These are phyloP conservation scores for Lachnum nothofagi DNA, from an alignment of 2,329 filamentous ascomycete genomes.

Conservation along the genomic window DNA sequence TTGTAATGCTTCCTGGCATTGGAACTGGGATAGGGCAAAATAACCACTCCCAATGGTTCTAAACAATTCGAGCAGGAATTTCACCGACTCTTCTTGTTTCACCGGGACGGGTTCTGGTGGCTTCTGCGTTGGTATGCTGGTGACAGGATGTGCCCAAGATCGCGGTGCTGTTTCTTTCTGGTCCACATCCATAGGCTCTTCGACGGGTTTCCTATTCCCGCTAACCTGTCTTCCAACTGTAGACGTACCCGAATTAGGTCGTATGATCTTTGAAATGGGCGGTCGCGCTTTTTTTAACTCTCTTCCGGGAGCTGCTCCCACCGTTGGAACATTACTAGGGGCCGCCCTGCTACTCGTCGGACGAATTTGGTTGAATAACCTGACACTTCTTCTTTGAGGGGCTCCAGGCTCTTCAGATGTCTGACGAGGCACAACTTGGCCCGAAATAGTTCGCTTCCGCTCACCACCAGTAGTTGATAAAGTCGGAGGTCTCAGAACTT, in stretches of 20 bases:
- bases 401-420: slow-evolving; percentile 57
- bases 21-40: slow-evolving; percentile 71
- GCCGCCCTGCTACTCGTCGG: slow-evolving; percentile 42
- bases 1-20: slow-evolving; percentile 70
- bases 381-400: slow-evolving; percentile 65
- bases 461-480: slow-evolving; percentile 44
- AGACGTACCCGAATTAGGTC: slow-evolving; percentile 60
- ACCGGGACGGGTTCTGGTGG: slow-evolving; percentile 45
- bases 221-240: slow-evolving; percentile 83
- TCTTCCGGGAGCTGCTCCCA: slow-evolving; percentile 57
- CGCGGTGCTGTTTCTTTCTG: slow-evolving; percentile 50
- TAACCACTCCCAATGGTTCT: slow-evolving; percentile 78
- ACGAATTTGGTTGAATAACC: slow-evolving; percentile 66
- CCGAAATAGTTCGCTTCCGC: slow-evolving; percentile 88
- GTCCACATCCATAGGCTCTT: slow-evolving; percentile 65
- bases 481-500: slow-evolving; percentile 22
- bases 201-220: slow-evolving; percentile 76
- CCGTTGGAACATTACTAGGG: slow-evolving; percentile 45
- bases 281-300: slow-evolving; percentile 83
- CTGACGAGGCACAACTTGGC: slow-evolving; percentile 58
- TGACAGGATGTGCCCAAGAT: slow-evolving; percentile 26
- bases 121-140: slow-evolving; percentile 22
- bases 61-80: slow-evolving; percentile 72
- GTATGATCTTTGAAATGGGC: slow-evolving; percentile 60
- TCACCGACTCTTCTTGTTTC: slow-evolving; percentile 70